These are phyloP conservation scores for Penicillium alfredii DNA, from an alignment of 495 filamentous ascomycete species.

Conservation along the genomic window DNA sequence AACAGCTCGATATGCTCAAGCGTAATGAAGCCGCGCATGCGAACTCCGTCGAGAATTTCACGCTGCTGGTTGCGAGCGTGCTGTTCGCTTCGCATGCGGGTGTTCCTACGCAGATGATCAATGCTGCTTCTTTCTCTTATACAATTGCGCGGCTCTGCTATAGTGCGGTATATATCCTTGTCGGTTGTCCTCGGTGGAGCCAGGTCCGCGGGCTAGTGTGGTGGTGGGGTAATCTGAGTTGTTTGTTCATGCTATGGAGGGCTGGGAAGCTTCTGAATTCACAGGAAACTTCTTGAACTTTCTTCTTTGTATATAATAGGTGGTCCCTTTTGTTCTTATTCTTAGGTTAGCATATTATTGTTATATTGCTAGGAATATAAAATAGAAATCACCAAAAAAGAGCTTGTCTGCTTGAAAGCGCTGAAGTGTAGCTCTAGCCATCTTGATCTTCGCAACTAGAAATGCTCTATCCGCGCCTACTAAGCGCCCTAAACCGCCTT, in stretches of 20 bases:
- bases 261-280: slow-evolving; percentile 10
- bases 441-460: too few species aligned
- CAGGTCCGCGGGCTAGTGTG: slow-evolving; percentile 16
- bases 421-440: too few species aligned
- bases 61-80: slow-evolving; percentile 19
- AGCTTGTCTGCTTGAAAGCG: too few species aligned
- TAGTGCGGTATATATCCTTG: slow-evolving; percentile 18
- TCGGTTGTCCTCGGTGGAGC: slow-evolving; percentile 15
- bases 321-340: too few species aligned
- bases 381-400: too few species aligned
- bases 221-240: slow-evolving; percentile 30
- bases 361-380: too few species aligned
- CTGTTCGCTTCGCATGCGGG: slow-evolving; percentile 19
- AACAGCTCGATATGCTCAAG: slow-evolving; percentile 37
- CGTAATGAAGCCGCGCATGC: slow-evolving; percentile 44
- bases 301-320: too few species aligned
- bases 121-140: slow-evolving; percentile 21
- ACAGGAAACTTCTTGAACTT: too few species aligned
- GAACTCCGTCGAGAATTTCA: slow-evolving; percentile 42
- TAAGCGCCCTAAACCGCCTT: too few species aligned
- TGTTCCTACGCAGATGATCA: slow-evolving; percentile 15
- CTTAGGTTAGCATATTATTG: too few species aligned
- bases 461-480: too few species aligned
- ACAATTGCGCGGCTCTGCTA: slow-evolving; percentile 20
- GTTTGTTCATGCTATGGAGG: slow-evolving; percentile 19